phyloP scores from a whole-genome alignment of 805 yeast species.

The Candida pseudoglaebosa region DNA sequence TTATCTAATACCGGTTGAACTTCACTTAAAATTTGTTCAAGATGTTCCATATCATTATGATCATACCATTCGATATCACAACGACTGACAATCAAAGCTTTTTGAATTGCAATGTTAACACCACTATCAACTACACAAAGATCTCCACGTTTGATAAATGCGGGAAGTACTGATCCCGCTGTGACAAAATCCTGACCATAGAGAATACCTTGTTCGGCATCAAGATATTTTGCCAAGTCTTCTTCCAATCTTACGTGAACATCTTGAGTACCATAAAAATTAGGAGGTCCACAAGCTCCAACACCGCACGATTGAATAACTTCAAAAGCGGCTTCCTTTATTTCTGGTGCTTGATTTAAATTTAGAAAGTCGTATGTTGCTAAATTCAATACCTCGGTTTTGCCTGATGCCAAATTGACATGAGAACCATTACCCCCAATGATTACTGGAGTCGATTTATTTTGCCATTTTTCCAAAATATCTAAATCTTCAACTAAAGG shows the following conservation, averaged over 20 bases:
- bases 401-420: conserved; percentile 20
- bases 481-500: conserved; percentile 61
- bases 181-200: conserved; percentile 93
- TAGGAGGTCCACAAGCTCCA: conserved; percentile 98
- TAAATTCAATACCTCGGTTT: conserved; percentile 52
- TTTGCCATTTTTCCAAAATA: conserved; percentile 55
- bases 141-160: conserved; percentile 94
- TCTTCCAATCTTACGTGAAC: conserved; percentile 78
- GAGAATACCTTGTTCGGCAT: conserved; percentile 71
- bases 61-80: conserved; percentile 79
- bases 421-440: conserved; percentile 49
- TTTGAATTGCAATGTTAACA: conserved; percentile 73
- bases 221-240: conserved; percentile 69
- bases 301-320: conserved; percentile 76
- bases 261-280: conserved; percentile 94
- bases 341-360: conserved; percentile 45
- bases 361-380: conserved; percentile 70
- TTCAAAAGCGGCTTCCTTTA: conserved; percentile 51
- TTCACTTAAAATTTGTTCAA: conserved; percentile 64
- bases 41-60: conserved; percentile 84
- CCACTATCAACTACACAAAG: conserved; percentile 82
- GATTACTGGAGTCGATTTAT: conserved; percentile 60
- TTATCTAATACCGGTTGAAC: conserved; percentile 56
- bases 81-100: conserved; percentile 82
- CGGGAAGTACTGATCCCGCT: conserved; percentile 83